Evolutionary conservation across 805 yeast genomes (phyloP).

Genomic region (Ogataea pilisensis): DNA sequence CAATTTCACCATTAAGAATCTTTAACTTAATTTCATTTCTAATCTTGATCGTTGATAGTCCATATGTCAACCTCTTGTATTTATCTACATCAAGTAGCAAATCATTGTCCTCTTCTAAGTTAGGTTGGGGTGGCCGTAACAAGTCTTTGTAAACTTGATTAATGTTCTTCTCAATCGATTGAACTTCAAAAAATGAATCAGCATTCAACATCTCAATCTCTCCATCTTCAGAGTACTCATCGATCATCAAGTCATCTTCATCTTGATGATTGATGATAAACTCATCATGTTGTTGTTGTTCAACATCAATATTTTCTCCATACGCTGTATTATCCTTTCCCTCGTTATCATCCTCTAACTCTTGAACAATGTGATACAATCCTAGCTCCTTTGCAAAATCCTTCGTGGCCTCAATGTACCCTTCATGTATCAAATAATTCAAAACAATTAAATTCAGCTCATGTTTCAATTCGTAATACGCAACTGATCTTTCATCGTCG

Average conservation of each 20-base stretch:
- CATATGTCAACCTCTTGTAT: conserved; percentile 26
- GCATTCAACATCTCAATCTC: conserved; percentile 7
- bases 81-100: conserved; percentile 11
- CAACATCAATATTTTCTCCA: neutral
- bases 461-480: conserved; percentile 11
- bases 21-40: conserved; percentile 50
- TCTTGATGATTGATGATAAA: no score
- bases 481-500: conserved; percentile 3
- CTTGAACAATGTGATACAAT: conserved; percentile 24
- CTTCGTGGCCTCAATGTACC: conserved; percentile 64
- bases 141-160: conserved; percentile 9
- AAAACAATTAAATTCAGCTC: conserved; percentile 53
- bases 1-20: conserved; percentile 58
- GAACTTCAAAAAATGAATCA: conserved; percentile 9
- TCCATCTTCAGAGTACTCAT: neutral
- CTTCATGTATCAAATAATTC: conserved; percentile 74
- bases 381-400: conserved; percentile 58
- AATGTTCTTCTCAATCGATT: conserved; percentile 13
- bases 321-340: conserved; percentile 2
- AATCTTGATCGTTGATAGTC: conserved; percentile 46
- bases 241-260: neutral
- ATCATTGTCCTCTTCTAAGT: conserved; percentile 3
- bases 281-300: neutral
- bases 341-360: conserved; percentile 21
- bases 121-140: no score